phyloP scores from a whole-genome alignment of 179 eudicot species.

The Vitellaria paradoxa region DNA sequence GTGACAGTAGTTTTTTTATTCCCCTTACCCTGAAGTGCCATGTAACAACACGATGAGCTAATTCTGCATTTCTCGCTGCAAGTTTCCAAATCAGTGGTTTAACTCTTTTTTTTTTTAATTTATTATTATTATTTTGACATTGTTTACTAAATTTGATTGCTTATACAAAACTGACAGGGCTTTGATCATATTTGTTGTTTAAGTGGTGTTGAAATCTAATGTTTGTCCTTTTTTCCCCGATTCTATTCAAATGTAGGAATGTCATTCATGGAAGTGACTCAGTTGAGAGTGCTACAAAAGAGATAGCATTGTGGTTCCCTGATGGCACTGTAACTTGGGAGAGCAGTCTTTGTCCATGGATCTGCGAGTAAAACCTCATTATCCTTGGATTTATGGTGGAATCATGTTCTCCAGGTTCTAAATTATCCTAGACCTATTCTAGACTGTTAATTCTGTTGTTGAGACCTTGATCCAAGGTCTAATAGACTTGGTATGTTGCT shows the following conservation, averaged over 20 bases:
- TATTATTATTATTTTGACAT: not conserved
- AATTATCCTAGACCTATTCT: not conserved
- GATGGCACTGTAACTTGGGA: conserved; percentile 75
- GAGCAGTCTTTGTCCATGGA: conserved; percentile 83
- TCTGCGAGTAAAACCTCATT: conserved; percentile 51
- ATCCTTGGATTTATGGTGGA: not conserved
- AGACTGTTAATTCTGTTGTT: not conserved
- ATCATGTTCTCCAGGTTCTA: not conserved
- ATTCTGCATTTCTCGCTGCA: no score
- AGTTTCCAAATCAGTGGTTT: no score
- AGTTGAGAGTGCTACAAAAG: conserved; percentile 83
- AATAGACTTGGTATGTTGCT: not conserved
- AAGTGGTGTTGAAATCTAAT: not conserved
- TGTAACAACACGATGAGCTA: no score
- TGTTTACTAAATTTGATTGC: not conserved
- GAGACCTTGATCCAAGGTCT: not conserved
- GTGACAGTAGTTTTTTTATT: no score
- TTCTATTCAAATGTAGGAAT: conserved; percentile 40
- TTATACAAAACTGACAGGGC: no score
- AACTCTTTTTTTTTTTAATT: no score
- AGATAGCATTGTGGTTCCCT: conserved; percentile 94
- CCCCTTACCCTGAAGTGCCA: no score
- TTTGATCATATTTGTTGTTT: not conserved
- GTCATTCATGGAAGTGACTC: conserved; percentile 93
- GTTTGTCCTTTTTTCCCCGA: not conserved